A percentile compares a stretch with the other conserved stretches of the same genome.
Evolutionary conservation across 2,329 filamentous ascomycete species (phyloP).

Genomic region (Fonsecaea pedrosoi): DNA sequence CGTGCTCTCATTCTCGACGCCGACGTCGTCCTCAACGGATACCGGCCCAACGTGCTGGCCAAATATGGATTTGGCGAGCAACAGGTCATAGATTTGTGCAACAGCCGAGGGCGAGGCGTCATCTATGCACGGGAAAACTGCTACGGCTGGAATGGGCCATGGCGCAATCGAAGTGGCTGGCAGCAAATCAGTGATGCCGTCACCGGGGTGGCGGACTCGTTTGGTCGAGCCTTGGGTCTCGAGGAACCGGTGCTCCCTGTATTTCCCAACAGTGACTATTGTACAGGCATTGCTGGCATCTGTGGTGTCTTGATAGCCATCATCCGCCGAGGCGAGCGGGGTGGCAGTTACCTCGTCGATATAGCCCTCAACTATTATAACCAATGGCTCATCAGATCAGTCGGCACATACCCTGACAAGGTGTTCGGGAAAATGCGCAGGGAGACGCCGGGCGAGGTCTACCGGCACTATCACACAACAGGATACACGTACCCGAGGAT

Average conservation of each 20-base stretch:
- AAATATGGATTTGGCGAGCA: conserved; percentile 65
- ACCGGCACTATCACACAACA: too few relatives aligned
- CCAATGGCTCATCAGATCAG: conserved; percentile 50
- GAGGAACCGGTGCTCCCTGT: conserved; percentile 48
- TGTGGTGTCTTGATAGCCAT: conserved; percentile 70
- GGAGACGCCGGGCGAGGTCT: too few relatives aligned
- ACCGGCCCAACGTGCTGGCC: conserved; percentile 56
- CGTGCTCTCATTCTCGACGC: conserved; percentile 54
- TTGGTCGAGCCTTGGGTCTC: conserved; percentile 45
- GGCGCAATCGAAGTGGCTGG: conserved; percentile 55
- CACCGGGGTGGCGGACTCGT: conserved; percentile 46
- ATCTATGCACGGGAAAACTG: conserved; percentile 59
- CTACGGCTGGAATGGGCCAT: conserved; percentile 57
- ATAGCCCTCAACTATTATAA: conserved; percentile 46
- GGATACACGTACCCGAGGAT: too few relatives aligned
- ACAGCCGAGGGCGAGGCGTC: conserved; percentile 51
- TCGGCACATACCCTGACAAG: conserved; percentile 47
- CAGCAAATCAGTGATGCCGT: conserved; percentile 57
- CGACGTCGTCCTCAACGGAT: conserved; percentile 63
- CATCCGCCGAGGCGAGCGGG: conserved; percentile 65
- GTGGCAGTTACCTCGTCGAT: conserved; percentile 42
- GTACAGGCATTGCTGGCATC: conserved; percentile 73
- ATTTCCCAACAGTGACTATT: conserved; percentile 66
- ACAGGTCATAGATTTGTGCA: conserved; percentile 49
- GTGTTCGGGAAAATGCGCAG: too few relatives aligned